These are phyloP conservation scores for Seiridium cupressi DNA, from an alignment of 2,329 filamentous ascomycete genomes.

Conservation along the genomic window DNA sequence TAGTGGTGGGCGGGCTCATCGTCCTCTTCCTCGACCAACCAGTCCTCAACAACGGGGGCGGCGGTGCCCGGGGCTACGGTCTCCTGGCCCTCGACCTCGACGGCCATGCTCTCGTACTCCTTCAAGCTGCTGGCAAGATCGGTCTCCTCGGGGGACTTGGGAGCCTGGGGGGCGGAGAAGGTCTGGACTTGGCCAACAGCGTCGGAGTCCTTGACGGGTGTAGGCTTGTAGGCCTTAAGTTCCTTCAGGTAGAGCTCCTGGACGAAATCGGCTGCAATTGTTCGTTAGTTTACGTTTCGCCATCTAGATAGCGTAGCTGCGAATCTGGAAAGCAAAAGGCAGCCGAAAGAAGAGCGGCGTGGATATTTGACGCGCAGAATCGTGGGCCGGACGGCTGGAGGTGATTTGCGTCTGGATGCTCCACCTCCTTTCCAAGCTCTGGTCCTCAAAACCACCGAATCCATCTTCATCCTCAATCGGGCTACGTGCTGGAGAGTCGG, in stretches of 20 bases:
- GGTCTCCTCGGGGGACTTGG: slow-evolving; percentile 87
- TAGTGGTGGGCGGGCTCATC: slow-evolving; percentile 56
- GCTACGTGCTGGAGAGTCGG: not conserved
- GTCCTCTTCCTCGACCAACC: slow-evolving; percentile 79
- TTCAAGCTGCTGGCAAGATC: slow-evolving; percentile 89
- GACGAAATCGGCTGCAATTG: slow-evolving; percentile 79
- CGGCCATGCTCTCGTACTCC: slow-evolving; percentile 90
- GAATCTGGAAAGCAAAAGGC: not conserved
- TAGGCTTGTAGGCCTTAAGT: slow-evolving; percentile 91
- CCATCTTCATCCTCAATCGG: not conserved
- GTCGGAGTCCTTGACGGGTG: slow-evolving; percentile 80
- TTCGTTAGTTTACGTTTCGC: not conserved
- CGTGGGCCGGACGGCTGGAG: not conserved
- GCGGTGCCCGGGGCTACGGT: slow-evolving; percentile 56
- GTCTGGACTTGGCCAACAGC: slow-evolving; percentile 87
- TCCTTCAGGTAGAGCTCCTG: slow-evolving; percentile 97
- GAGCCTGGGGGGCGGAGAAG: slow-evolving; percentile 77
- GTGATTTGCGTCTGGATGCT: not conserved
- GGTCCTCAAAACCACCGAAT: not conserved
- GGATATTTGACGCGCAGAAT: not conserved
- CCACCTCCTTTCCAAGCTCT: not conserved
- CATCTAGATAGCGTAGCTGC: not conserved
- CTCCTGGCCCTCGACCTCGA: slow-evolving; percentile 90
- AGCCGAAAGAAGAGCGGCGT: not conserved
- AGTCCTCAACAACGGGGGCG: slow-evolving; percentile 61